phyloP scores from a whole-genome alignment of 306 rosid genomes.

The Carpinus viminea region DNA sequence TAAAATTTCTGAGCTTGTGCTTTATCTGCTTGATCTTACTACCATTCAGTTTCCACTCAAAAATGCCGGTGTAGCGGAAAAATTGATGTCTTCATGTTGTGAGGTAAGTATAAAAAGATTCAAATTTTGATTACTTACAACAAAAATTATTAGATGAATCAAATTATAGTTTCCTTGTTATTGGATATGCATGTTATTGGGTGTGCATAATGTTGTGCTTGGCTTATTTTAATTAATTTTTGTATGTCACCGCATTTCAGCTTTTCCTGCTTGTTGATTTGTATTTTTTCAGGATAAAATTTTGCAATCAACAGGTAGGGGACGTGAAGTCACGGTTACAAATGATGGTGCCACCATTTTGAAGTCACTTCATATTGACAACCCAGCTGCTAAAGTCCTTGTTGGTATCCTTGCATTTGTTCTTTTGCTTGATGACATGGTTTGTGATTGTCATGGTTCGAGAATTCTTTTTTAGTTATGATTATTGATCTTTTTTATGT shows the following conservation, averaged over 20 bases:
- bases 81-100: constrained; percentile 72
- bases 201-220: background rate
- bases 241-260: background rate
- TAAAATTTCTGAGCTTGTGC: constrained; percentile 18
- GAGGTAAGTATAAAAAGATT: constrained; percentile 52
- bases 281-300: constrained; percentile 72
- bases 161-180: background rate
- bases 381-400: constrained; percentile 98
- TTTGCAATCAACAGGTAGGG: constrained; percentile 93
- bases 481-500: background rate
- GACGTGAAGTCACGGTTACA: constrained; percentile 78
- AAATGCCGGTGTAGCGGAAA: constrained; percentile 67
- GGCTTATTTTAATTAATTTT: background rate
- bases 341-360: constrained; percentile 98
- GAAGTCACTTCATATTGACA: constrained; percentile 94
- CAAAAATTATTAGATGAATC: background rate
- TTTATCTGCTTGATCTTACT: constrained; percentile 33
- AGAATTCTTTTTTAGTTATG: background rate
- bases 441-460: background rate
- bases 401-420: constrained; percentile 78
- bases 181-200: background rate
- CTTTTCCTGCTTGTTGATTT: constrained; percentile 19
- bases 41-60: constrained; percentile 61
- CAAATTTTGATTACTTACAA: too few species aligned
- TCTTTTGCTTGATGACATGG: constrained; percentile 6